These are phyloP conservation scores for Filosporella fistucella DNA, from an alignment of 495 filamentous ascomycete species.

Conservation along the genomic window DNA sequence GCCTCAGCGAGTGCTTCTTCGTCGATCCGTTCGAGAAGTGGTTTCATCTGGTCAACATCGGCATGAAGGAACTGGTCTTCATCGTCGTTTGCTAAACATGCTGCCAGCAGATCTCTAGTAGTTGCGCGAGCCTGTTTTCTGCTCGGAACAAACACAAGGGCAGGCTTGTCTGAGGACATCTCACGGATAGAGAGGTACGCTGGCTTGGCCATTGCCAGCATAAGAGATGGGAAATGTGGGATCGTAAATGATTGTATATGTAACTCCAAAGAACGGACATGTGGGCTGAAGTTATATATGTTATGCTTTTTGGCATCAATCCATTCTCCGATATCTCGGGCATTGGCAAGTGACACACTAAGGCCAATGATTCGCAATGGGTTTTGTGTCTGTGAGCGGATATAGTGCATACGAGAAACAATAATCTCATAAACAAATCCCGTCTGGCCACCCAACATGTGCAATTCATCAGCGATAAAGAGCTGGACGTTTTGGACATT, in stretches of 20 bases:
- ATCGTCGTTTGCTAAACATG: conserved; percentile 81
- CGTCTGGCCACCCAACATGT: conserved; percentile 85
- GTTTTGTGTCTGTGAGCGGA: conserved; percentile 81
- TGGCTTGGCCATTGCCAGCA: conserved; percentile 97
- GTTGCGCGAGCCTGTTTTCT: conserved; percentile 89
- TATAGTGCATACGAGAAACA: conserved; percentile 95
- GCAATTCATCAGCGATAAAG: conserved; percentile 94
- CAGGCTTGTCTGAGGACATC: conserved; percentile 81
- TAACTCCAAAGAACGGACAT: conserved; percentile 82
- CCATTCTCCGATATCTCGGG: conserved; percentile 95
- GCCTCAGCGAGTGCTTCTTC: conserved; percentile 86
- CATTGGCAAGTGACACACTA: conserved; percentile 88
- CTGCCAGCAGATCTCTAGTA: conserved; percentile 80
- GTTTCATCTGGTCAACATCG: conserved; percentile 71
- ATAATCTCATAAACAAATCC: conserved; percentile 95
- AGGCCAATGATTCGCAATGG: conserved; percentile 85
- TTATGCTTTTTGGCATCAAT: conserved; percentile 98
- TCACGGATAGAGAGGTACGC: conserved; percentile 81
- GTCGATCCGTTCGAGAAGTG: conserved; percentile 73
- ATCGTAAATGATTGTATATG: conserved; percentile 95
- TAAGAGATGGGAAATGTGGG: conserved; percentile 93
- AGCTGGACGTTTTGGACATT: conserved; percentile 88
- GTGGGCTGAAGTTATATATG: conserved; percentile 96
- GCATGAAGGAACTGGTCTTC: conserved; percentile 92
- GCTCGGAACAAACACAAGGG: conserved; percentile 85